These are phyloP conservation scores for Cafeteria roenbergensis DNA, from an alignment of 108 stramenopile genomes.

Conservation along the genomic window DNA sequence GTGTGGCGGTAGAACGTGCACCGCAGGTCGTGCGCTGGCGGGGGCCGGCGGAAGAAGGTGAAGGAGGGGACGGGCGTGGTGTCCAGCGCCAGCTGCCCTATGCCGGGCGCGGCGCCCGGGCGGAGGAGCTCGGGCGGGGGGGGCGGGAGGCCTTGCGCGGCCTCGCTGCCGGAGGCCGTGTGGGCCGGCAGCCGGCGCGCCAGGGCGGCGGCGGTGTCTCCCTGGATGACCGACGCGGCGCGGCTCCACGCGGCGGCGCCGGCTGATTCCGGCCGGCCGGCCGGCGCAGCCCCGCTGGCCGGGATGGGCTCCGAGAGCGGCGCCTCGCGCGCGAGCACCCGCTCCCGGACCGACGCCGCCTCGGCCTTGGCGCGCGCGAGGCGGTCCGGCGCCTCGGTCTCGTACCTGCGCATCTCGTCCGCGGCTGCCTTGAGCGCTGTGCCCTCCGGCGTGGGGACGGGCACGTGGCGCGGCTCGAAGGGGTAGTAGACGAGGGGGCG, in stretches of 20 bases:
- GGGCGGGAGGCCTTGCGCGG: too few species aligned
- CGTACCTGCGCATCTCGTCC: slow-evolving; percentile 15
- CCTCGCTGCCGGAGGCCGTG: too few species aligned
- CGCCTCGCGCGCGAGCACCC: too few species aligned
- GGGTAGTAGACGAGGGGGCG: slow-evolving; percentile 37
- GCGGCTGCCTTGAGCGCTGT: slow-evolving; percentile 9
- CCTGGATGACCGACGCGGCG: too few species aligned
- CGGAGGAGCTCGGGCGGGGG: too few species aligned
- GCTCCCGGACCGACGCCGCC: neutral
- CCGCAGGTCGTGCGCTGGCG: neutral
- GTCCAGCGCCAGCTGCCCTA: neutral
- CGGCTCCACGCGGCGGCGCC: neutral
- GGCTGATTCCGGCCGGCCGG: too few species aligned
- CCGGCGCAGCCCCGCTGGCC: too few species aligned
- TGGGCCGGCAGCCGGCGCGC: neutral
- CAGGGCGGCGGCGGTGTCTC: neutral
- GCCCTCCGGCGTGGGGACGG: slow-evolving; percentile 33
- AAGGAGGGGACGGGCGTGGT: neutral
- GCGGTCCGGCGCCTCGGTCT: slow-evolving; percentile 18
- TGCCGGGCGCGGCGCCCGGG: neutral
- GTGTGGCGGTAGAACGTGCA: neutral
- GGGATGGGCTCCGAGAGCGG: too few species aligned
- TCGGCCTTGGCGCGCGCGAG: too few species aligned
- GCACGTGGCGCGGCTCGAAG: slow-evolving; percentile 27
- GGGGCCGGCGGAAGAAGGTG: neutral